phyloP scores from a whole-genome alignment of 352 stramenopile genomes.

The Achlya hypogyna region DNA sequence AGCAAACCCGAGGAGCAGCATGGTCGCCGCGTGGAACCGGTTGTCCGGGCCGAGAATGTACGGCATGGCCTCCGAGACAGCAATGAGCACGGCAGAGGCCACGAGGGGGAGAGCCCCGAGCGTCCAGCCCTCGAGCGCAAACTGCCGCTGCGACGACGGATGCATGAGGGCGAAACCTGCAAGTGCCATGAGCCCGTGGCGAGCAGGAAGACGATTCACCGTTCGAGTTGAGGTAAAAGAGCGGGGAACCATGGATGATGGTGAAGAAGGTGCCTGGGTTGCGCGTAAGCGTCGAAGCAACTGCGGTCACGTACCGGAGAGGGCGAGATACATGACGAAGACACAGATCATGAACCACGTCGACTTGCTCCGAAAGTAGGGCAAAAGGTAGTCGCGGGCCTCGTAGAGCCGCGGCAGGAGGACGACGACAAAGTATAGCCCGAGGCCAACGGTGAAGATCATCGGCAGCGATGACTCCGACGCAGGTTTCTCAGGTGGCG shows the following conservation, averaged over 20 bases:
- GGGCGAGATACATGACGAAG: constrained; percentile 11
- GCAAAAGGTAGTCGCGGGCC: background rate
- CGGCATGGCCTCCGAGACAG: constrained; percentile 13
- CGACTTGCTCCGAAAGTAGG: background rate
- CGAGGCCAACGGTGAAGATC: background rate
- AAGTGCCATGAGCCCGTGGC: background rate
- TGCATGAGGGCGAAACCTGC: constrained; percentile 12
- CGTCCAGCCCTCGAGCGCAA: constrained; percentile 17
- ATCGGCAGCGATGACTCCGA: background rate
- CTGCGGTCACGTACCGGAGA: background rate
- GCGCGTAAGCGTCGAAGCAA: background rate
- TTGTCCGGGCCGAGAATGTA: constrained; percentile 12
- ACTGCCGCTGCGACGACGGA: constrained; percentile 13
- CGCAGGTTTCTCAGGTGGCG: background rate
- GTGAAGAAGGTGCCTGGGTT: constrained; percentile 15
- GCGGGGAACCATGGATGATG: constrained; percentile 18
- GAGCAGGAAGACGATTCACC: background rate
- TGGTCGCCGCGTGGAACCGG: constrained; percentile 3
- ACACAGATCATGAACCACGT: constrained; percentile 5
- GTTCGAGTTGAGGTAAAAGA: constrained; percentile 7
- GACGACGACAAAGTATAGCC: background rate
- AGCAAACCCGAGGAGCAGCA: background rate
- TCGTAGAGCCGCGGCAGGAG: background rate
- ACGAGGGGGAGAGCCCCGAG: constrained; percentile 1
- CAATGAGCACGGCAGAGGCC: background rate